Evolutionary conservation across 2,329 filamentous ascomycete species (phyloP), one percentile per base, ranked within the genome.

Genomic region (Colletotrichum liriopes): DNA sequence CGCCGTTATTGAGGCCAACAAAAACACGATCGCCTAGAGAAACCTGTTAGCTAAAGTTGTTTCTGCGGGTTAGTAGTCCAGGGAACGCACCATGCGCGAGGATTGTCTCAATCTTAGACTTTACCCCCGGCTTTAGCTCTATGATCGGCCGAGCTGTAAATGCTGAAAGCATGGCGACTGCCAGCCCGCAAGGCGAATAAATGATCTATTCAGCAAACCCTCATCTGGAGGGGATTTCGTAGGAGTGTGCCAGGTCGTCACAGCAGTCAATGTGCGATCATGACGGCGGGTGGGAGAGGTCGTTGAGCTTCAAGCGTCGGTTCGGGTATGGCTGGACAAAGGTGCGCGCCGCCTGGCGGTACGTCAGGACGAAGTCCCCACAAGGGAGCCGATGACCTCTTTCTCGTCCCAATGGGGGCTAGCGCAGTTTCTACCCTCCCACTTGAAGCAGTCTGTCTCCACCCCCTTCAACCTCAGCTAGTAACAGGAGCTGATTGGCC

Each of bases 141-240:
- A 98, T 93, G 82, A 99, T 96, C 75, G 95, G 94, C 80, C 94
- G 93, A 86, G 96, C 95, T 77, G 93, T 97, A 85, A 99, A 99
- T 81, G 96, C 96, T 84, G 96, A 97, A 84, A 99, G 93, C 96
- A 98, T 98, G 83, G 86, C 87, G 82, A 79, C 76, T 76, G 78
- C 82, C 83, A 85, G 84, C 85, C 82, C 84, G 75, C 77, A 49
- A 55, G 66, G 70, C 70, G 77, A 71, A 78, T 67, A 26, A 51
- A 18, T 41, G 11, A 23, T 47, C 5, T 45, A 45, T 71, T 72
- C 55, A 66, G 61, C 61, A 66, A 54, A 8, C 45, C 62, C 32
- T 72, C 67, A 69, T 72, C 41, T 71, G 66, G 9, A 64, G 51
- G 47, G 47, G 52, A 5, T 16, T 72, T 60, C 18, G 26, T 71